phyloP scores from a whole-genome alignment of 306 rosid species.

The Vicia faba region DNA sequence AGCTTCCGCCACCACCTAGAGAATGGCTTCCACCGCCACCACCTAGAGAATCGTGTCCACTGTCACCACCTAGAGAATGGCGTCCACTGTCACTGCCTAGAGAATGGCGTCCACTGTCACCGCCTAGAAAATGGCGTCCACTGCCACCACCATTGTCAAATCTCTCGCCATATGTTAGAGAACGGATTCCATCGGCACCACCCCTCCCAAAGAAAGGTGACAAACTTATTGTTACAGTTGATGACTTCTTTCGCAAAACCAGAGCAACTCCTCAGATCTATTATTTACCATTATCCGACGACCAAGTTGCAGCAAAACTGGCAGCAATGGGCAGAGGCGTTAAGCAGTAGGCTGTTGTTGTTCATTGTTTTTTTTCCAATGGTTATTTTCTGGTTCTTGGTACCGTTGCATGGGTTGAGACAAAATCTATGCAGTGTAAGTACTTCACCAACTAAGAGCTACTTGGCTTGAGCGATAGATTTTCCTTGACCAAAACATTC shows the following conservation, averaged over 20 bases:
- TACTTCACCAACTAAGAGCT: constrained; percentile 34
- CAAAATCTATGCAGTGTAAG: constrained; percentile 34
- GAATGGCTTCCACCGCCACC: constrained; percentile 59
- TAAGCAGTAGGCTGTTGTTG: constrained; percentile 43
- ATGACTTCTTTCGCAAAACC: constrained; percentile 88
- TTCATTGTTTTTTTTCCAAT: constrained; percentile 18
- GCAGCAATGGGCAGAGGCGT: constrained; percentile 50
- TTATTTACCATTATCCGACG: constrained; percentile 85
- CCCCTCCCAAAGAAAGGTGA: constrained; percentile 63
- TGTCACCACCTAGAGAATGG: constrained; percentile 45
- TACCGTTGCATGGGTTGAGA: constrained; percentile 19
- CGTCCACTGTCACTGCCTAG: constrained; percentile 49
- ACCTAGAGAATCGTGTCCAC: constrained; percentile 65
- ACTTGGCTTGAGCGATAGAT: constrained; percentile 30
- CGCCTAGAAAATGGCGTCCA: constrained; percentile 55
- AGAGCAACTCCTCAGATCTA: constrained; percentile 80
- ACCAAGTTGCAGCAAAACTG: constrained; percentile 73
- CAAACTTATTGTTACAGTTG: constrained; percentile 70
- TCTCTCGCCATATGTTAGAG: constrained; percentile 34
- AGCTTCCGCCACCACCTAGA: constrained; percentile 46
- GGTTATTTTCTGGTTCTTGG: constrained; percentile 12
- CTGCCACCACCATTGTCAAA: not conserved
- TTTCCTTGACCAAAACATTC: constrained; percentile 12
- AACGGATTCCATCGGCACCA: constrained; percentile 60
- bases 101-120: constrained; percentile 59